Base-by-base conservation (phyloP, 2,329 filamentous ascomycete species). In the Neonectria faginata region DNA sequence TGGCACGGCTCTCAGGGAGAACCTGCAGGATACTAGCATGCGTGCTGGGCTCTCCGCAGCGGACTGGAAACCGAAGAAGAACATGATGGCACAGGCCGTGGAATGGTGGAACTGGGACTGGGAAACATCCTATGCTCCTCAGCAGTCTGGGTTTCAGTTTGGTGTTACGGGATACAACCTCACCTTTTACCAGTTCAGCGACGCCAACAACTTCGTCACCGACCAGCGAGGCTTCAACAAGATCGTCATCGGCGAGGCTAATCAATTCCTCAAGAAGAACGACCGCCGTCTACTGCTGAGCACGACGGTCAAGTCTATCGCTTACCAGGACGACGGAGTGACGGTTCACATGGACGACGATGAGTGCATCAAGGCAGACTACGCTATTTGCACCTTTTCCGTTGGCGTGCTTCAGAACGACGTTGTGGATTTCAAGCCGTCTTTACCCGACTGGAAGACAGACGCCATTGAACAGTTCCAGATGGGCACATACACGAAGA, bases 401-500 rank as follows among this genome's bases (percentile, higher is more conserved):
- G 76, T 92, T 0, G 90, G 90, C 1, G 89, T 92, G 0, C 79
- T 92, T 1, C 90, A 92, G 72, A 86, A 88, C 65, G 82, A 88
- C 2, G 82, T 79, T 0, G 83, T 92, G 0, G 75, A 77, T 0
- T 92, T 92, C 73, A 73, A 80, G 16, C 90, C 90, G 0, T 68
- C 78, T 4, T 79, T 92, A 0, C 90, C 90, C 0, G 75, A 75
- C 2, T 92, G 89, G 90, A 92, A 92, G 75, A 80, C 84, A 14
- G 83, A 82, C 2, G 86, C 88, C 0, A 89, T 92, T 52, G 83
- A 86, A 3, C 87, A 85, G 36, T 91, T 91, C 75, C 81, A 83
- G 66, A 91, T 92, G 86, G 90, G 87, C 8, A 91, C 89, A 0
- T 92, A 92, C 77, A 92, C 89, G 55, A 92, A 92, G 74, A 86